Evolutionary conservation across 768 basidiomycete genomes (phyloP).

Genomic region (Hericium coralloides): DNA sequence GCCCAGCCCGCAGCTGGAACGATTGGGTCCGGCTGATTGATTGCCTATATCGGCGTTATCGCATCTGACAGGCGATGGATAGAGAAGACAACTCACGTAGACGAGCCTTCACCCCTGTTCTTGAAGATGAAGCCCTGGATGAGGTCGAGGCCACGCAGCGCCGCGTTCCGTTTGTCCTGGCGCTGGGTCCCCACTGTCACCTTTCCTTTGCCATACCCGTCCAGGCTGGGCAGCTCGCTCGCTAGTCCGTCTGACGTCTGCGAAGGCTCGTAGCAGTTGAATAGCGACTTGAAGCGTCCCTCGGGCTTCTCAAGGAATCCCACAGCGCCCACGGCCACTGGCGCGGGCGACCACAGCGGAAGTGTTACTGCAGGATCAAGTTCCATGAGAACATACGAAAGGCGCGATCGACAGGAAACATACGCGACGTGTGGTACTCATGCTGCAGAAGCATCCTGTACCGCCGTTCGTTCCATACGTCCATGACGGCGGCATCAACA

Average conservation of each 20-base stretch:
- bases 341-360: constrained; percentile 64
- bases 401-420: constrained; percentile 15
- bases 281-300: constrained; percentile 65
- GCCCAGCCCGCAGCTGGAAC: constrained; percentile 53
- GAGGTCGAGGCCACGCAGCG: constrained; percentile 49
- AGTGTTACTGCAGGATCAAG: constrained; percentile 20
- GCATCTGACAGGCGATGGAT: not conserved
- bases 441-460: constrained; percentile 63
- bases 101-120: not conserved
- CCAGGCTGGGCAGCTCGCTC: constrained; percentile 45
- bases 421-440: constrained; percentile 60
- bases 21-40: constrained; percentile 43
- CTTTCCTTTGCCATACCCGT: constrained; percentile 55
- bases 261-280: constrained; percentile 55
- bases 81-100: constrained; percentile 4
- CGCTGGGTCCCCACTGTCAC: constrained; percentile 38
- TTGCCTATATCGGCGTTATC: constrained; percentile 23
- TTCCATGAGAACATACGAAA: not conserved
- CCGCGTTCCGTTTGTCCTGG: constrained; percentile 49
- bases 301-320: constrained; percentile 62
- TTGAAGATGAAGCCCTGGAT: constrained; percentile 37
- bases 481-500: constrained; percentile 28
- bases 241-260: constrained; percentile 35
- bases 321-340: constrained; percentile 58
- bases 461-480: constrained; percentile 49